phyloP scores from a whole-genome alignment of 2,329 filamentous ascomycete genomes.

The Claviceps sp. region DNA sequence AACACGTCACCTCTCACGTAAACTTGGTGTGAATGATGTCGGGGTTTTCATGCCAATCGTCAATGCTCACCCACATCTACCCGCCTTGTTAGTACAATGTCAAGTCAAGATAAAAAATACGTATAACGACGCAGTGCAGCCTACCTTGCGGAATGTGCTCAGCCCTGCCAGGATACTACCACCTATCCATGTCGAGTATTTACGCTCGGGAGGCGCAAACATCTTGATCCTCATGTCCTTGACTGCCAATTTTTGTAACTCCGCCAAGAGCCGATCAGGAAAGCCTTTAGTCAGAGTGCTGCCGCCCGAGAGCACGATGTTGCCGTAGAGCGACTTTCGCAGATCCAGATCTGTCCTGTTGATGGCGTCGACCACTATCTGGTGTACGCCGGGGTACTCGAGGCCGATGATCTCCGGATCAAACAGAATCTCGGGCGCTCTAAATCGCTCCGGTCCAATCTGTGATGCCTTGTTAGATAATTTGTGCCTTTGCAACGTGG shows the following conservation, averaged over 20 bases:
- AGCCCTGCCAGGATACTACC: slow-evolving; percentile 92
- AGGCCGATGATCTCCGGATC: slow-evolving; percentile 94
- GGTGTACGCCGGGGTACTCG: slow-evolving; percentile 93
- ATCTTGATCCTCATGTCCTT: slow-evolving; percentile 99
- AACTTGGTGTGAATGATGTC: slow-evolving; percentile 99
- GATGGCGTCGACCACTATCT: slow-evolving; percentile 95
- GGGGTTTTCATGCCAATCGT: slow-evolving; percentile 99
- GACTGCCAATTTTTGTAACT: slow-evolving; percentile 85
- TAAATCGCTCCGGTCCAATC: slow-evolving; percentile 87
- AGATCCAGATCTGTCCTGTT: slow-evolving; percentile 91
- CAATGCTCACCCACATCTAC: slow-evolving; percentile 99
- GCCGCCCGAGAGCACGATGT: slow-evolving; percentile 92
- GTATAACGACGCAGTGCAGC: slow-evolving; percentile 9
- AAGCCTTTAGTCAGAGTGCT: slow-evolving; percentile 96
- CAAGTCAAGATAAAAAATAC: not conserved
- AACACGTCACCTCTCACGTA: slow-evolving; percentile 39
- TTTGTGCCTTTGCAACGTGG: not conserved
- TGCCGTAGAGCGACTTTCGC: slow-evolving; percentile 84
- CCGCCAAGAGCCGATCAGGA: slow-evolving; percentile 78
- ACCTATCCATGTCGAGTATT: slow-evolving; percentile 98
- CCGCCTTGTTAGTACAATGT: slow-evolving; percentile 2
- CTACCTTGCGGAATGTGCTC: slow-evolving; percentile 95
- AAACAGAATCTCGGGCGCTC: slow-evolving; percentile 93
- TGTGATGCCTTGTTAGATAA: slow-evolving; percentile 22
- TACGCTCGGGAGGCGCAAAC: slow-evolving; percentile 90